phyloP scores from a whole-genome alignment of 1,139 yeast species.

The Candida sanyaensis region DNA sequence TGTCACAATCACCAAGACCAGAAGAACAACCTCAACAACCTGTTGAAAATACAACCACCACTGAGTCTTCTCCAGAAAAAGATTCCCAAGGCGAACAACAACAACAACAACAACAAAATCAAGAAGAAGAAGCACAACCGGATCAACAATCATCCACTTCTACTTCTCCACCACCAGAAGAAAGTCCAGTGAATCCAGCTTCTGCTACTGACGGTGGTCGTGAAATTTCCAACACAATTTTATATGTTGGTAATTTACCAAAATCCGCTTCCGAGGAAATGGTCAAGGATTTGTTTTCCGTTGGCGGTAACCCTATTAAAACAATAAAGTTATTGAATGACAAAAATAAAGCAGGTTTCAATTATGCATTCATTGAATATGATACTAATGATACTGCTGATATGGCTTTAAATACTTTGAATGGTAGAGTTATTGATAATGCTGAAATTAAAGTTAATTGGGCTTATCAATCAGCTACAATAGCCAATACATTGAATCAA shows the following conservation, averaged over 20 bases:
- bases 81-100: constrained; percentile 5
- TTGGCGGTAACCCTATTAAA: constrained; percentile 55
- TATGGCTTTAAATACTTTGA: constrained; percentile 59
- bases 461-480: constrained; percentile 72
- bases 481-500: constrained; percentile 36
- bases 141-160: neutral
- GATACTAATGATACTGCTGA: constrained; percentile 59
- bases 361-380: constrained; percentile 85
- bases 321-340: constrained; percentile 72
- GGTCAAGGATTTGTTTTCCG: constrained; percentile 61
- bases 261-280: constrained; percentile 64
- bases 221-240: constrained; percentile 68
- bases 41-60: neutral
- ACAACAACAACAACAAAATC: constrained; percentile 21
- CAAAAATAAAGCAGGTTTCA: constrained; percentile 70
- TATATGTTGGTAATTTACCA: constrained; percentile 78
- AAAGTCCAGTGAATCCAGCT: constrained; percentile 43
- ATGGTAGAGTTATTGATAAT: constrained; percentile 56
- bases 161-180: constrained; percentile 3
- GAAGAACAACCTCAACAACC: constrained; percentile 9
- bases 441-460: constrained; percentile 68
- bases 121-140: constrained; percentile 9
- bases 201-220: constrained; percentile 80
- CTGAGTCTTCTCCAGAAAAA: constrained; percentile 1
- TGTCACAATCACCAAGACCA: constrained; percentile 1